phyloP scores from a whole-genome alignment of 805 yeast genomes.

The Candida tammaniensis region DNA sequence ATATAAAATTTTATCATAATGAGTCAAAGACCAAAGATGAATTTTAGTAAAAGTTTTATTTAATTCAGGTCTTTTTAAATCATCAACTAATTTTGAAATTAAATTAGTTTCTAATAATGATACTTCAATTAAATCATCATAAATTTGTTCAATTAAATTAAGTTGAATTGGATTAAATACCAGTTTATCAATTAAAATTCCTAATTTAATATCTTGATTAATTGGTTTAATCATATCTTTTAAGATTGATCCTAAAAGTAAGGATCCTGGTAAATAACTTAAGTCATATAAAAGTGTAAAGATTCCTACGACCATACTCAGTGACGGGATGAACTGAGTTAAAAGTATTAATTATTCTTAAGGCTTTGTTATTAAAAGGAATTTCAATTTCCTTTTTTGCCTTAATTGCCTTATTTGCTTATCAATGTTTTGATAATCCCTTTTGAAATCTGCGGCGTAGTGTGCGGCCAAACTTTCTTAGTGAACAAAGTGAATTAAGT shows the following conservation, averaged over 20 bases:
- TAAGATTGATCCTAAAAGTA: conserved; percentile 44
- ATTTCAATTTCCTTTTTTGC: too few relatives aligned
- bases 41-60: conserved; percentile 55
- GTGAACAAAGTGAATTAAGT: too few relatives aligned
- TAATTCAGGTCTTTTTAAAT: conserved; percentile 51
- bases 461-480: too few relatives aligned
- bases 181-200: conserved; percentile 32
- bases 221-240: conserved; percentile 15
- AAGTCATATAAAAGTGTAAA: conserved; percentile 49
- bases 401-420: too few relatives aligned
- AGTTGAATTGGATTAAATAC: conserved; percentile 26
- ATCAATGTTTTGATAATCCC: too few relatives aligned
- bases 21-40: conserved; percentile 49
- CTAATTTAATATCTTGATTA: conserved; percentile 17
- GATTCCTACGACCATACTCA: conserved; percentile 40
- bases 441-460: too few relatives aligned
- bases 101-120: conserved; percentile 19
- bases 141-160: conserved; percentile 21
- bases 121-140: conserved; percentile 30
- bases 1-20: conserved; percentile 50
- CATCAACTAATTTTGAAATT: conserved; percentile 22
- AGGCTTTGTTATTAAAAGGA: too few relatives aligned
- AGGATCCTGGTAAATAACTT: conserved; percentile 56
- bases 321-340: too few relatives aligned
- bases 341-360: too few relatives aligned